Base-by-base conservation (phyloP, 306 rosid species). In the Purshia tridentata region DNA sequence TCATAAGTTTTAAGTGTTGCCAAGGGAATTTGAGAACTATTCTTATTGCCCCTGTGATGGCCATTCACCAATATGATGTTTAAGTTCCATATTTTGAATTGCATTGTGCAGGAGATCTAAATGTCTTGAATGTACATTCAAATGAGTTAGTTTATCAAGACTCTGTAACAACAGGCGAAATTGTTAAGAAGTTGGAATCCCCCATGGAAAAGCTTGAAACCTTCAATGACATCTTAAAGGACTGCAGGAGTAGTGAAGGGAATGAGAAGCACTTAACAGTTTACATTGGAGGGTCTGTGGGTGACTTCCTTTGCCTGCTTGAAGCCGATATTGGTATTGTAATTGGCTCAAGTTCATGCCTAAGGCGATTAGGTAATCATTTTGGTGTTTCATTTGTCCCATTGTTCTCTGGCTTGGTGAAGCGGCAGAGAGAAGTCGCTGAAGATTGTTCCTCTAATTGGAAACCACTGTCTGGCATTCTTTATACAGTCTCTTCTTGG, bases 241-340 rank as follows among this genome's bases (percentile, higher is more conserved):
- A 56, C 64, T 9, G 65, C 41, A 41, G 6, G 18, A 37, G 69
- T 63, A 63, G 22, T 12, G 68, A 63, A 63, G 68, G 42, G 0
- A 56, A 65, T 9, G 47, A 23, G 19, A 67, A 72, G 63, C 23
- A 72, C 63, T 57, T 78, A 48, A 65, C 68, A 20, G 77, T 78
- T 20, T 78, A 55, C 68, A 66, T 78, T 22, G 82, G 82, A 40
- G 72, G 73, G 8, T 61, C 72, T 4, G 82, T 78, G 48, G 78
- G 82, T 1, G 82, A 78, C 74, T 39, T 78, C 9, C 78, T 78
- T 65, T 72, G 78, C 68, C 50, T 78, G 48, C 78, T 78, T 58
- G 65, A 78, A 58, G 82, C 82, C 22, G 78, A 78, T 57, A 67
- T 78, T 11, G 82, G 82, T 6, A 55, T 78, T 5, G 74, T 78